Evolutionary conservation across 371 early-diverging fungal genomes (phyloP).

Genomic region (Cokeromyces recurvatus): DNA sequence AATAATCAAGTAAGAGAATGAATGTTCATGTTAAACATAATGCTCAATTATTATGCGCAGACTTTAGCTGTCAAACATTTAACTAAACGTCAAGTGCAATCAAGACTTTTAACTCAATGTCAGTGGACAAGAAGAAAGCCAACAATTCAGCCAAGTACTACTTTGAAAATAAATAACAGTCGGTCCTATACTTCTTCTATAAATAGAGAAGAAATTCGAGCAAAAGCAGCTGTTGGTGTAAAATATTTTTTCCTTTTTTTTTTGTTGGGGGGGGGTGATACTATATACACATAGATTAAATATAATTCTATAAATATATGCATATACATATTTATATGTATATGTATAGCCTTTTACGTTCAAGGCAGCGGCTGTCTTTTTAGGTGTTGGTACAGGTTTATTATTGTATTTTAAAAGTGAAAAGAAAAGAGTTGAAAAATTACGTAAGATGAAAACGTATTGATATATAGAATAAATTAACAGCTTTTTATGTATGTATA

Average conservation of each 20-base stretch:
- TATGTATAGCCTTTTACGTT: constrained; percentile 36
- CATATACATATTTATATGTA: not conserved
- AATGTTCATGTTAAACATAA: too few species aligned
- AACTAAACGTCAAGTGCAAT: too few species aligned
- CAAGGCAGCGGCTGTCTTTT: constrained; percentile 49
- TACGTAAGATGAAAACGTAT: constrained; percentile 28
- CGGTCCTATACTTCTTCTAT: constrained; percentile 8
- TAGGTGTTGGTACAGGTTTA: constrained; percentile 58
- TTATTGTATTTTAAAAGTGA: constrained; percentile 58
- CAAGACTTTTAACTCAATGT: too few species aligned
- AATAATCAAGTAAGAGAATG: too few species aligned
- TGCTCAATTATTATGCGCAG: too few species aligned
- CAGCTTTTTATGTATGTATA: not conserved
- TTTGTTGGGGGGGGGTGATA: too few species aligned
- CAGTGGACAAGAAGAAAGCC: too few species aligned
- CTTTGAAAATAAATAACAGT: too few species aligned
- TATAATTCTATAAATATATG: too few species aligned
- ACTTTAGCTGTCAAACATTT: too few species aligned
- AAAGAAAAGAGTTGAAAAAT: constrained; percentile 51
- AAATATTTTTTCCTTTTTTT: not conserved
- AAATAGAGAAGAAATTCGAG: constrained; percentile 9
- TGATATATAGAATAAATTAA: not conserved
- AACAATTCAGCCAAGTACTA: too few species aligned
- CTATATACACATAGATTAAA: not conserved
- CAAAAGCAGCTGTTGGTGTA: constrained; percentile 22